Evolutionary conservation across 2,329 filamentous ascomycete genomes (phyloP).

Genomic region (Fusarium luffae): DNA sequence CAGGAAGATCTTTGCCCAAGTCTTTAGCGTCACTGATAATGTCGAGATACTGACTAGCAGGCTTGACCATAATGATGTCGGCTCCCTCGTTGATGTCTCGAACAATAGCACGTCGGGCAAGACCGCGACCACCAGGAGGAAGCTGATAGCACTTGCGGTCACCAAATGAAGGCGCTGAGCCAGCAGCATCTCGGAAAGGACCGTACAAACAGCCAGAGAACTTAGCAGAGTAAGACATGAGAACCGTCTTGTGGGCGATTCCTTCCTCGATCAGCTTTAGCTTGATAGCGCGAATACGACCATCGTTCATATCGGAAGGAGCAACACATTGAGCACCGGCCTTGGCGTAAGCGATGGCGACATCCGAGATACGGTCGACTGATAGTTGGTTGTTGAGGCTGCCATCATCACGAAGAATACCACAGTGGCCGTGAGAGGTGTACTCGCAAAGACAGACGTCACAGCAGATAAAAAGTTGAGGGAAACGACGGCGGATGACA

Average conservation of each 20-base stretch:
- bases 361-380: slow-evolving; percentile 93
- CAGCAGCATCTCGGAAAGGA: slow-evolving; percentile 95
- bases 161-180: slow-evolving; percentile 89
- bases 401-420: slow-evolving; percentile 92
- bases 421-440: slow-evolving; percentile 97
- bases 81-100: slow-evolving; percentile 94
- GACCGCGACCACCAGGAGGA: slow-evolving; percentile 88
- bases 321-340: slow-evolving; percentile 97
- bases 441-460: slow-evolving; percentile 99
- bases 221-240: slow-evolving; percentile 99
- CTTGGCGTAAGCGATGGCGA: slow-evolving; percentile 96
- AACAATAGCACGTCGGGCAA: slow-evolving; percentile 88
- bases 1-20: slow-evolving; percentile 87
- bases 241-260: slow-evolving; percentile 86
- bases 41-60: slow-evolving; percentile 93
- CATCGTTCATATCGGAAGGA: slow-evolving; percentile 99
- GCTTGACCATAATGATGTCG: slow-evolving; percentile 99
- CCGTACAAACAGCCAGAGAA: slow-evolving; percentile 97
- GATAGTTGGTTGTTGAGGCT: slow-evolving; percentile 92
- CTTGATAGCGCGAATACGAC: slow-evolving; percentile 96
- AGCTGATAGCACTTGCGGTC: slow-evolving; percentile 98
- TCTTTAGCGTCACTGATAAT: slow-evolving; percentile 98
- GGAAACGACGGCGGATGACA: slow-evolving; percentile 85
- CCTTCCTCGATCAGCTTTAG: slow-evolving; percentile 96
- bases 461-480: slow-evolving; percentile 87